These are phyloP conservation scores for Trichaptum fuscoviolaceum DNA, from an alignment of 768 basidiomycete genomes.

Conservation along the genomic window DNA sequence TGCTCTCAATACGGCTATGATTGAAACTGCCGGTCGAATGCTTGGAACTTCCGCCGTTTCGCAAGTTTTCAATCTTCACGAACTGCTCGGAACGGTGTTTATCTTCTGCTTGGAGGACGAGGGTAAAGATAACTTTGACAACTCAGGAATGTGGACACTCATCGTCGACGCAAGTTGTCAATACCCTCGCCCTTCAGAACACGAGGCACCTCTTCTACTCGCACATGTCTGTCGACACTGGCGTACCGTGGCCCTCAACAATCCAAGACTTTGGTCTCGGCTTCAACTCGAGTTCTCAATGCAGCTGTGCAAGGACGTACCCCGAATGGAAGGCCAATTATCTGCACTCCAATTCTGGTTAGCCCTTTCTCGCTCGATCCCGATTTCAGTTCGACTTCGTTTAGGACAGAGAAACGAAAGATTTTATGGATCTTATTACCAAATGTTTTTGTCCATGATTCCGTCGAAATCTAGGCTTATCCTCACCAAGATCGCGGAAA, in stretches of 20 bases:
- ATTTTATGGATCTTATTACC: background rate
- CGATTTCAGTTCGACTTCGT: background rate
- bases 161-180: too few relatives aligned
- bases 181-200: background rate
- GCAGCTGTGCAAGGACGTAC: background rate
- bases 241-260: constrained; percentile 44
- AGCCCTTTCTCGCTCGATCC: background rate
- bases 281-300: background rate
- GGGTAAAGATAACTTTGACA: too few relatives aligned
- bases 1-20: too few relatives aligned
- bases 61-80: too few relatives aligned
- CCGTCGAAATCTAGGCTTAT: background rate
- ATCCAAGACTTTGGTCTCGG: constrained; percentile 46
- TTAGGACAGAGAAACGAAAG: background rate
- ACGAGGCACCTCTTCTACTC: constrained; percentile 37
- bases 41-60: too few relatives aligned
- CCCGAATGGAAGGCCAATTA: background rate
- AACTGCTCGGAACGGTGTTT: too few relatives aligned
- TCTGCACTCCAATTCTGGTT: background rate
- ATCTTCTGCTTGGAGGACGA: too few relatives aligned
- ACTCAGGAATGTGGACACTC: too few relatives aligned
- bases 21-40: too few relatives aligned
- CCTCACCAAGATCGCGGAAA: background rate
- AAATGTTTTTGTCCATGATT: background rate
- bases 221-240: constrained; percentile 48